Evolutionary conservation across 225 moss, liverwort and hornwort genomes (phyloP), one percentile per base, ranked within the genome.

Genomic region (Pseudoscleropodium purum): DNA sequence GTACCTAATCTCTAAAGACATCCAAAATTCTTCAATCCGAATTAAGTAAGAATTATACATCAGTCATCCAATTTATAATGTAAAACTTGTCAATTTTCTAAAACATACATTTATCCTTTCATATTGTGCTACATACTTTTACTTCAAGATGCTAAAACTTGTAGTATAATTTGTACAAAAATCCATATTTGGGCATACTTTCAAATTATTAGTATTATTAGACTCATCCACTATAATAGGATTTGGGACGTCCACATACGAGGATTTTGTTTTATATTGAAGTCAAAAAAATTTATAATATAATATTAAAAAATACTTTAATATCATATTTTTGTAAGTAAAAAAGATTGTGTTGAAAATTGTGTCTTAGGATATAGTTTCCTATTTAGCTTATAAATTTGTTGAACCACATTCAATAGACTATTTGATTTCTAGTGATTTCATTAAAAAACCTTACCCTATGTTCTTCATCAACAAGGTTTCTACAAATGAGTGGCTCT

Each of bases 401-500:
- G 0, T 80, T 68, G 10, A 87, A 54, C 3, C 0, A 19, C 13
- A 43, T 57, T 45, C 5, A 10, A 57, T 17, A 68, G 2, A 63
- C n/a, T 62, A 19, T 0, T 27, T 61, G 34, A 62, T 75, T 54
- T 7, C 5, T 57, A 31, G 21, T 20, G 1, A 30, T 39, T 68
- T 70, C 1, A 31, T 1, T 30, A 45, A 75, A 45, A 45, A 18
- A 39, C 9, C 39, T 62, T 89, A 97, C 95, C 89, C 70, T 84
- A 4, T 78, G 45, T 65, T 97, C 96, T 75, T 95, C 95, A 34
- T 89, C 45, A 15, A 89, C 62, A 14, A 92, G 72, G 26, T 92
- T 90, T 54, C 93, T 91, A 27, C 62, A 90, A 11, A 87, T 87
- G 18, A 98, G 87, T 1, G 97, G 97, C 82, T 98, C 97, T 90